Conservation (phyloP, 176 grass and related monocot species). For the Elaeis guineensis region DNA sequence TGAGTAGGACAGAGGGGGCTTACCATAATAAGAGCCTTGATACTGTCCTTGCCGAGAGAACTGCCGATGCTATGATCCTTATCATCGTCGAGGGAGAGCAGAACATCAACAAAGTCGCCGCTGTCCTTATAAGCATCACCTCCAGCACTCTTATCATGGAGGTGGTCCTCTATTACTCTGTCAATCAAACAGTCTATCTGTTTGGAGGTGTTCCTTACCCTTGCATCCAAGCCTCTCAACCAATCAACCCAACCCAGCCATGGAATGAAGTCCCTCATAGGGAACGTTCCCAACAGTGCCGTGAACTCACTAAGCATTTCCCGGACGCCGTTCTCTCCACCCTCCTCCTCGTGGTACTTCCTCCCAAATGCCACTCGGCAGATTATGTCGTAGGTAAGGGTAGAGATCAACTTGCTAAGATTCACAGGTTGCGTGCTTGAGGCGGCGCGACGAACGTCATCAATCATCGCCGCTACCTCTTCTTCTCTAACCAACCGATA, state of each 20-base stretch:
- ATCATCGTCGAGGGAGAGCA: conserved; percentile 22
- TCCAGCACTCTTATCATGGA: background rate
- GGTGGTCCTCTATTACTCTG: conserved; percentile 23
- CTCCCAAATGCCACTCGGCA: conserved; percentile 21
- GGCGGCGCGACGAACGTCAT: background rate
- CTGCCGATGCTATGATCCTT: background rate
- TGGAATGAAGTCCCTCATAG: conserved; percentile 21
- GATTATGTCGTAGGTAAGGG: conserved; percentile 20
- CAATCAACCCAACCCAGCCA: conserved; percentile 24
- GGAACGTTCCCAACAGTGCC: background rate
- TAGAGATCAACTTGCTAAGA: conserved; percentile 17
- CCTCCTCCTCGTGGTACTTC: conserved; percentile 9
- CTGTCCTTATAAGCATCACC: background rate
- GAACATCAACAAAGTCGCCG: conserved; percentile 9
- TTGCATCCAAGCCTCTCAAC: conserved; percentile 18
- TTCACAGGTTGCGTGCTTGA: conserved; percentile 17
- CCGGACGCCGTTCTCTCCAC: background rate
- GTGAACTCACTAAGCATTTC: background rate
- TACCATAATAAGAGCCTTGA: conserved; percentile 50
- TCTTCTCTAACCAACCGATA: conserved; percentile 25
- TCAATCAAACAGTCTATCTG: conserved; percentile 33
- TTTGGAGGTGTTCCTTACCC: conserved; percentile 5
- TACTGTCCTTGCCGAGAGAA: conserved; percentile 21
- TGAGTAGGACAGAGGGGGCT: background rate
- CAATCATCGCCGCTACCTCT: conserved; percentile 22